Percentiles rank a stretch among this genome's conserved stretches.
These are phyloP conservation scores for Apiotrichum domesticum DNA, from an alignment of 1,284 basidiomycete species.

Conservation along the genomic window DNA sequence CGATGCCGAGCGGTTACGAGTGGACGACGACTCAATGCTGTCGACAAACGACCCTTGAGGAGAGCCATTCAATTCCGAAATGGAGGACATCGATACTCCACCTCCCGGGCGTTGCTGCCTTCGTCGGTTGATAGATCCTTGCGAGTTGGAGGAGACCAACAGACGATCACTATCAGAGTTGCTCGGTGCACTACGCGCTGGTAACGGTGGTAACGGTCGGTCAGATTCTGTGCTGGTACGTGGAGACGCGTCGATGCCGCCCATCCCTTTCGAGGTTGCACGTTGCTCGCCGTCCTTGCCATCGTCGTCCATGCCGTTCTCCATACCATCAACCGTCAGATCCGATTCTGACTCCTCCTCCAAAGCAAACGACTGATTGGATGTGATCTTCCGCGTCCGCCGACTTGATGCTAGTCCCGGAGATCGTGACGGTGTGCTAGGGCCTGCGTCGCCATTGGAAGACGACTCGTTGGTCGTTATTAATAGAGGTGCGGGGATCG, in stretches of 20 bases:
- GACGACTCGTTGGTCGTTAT: slow-evolving; percentile 1
- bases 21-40: slow-evolving; percentile 4
- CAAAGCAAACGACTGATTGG: slow-evolving; percentile 17
- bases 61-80: slow-evolving; percentile 13
- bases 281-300: background rate
- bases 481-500: slow-evolving; percentile 4
- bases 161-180: background rate
- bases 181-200: slow-evolving; percentile 1
- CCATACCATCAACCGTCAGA: too few species aligned
- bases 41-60: slow-evolving; percentile 4
- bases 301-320: slow-evolving; percentile 21
- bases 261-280: background rate
- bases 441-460: slow-evolving; percentile 6
- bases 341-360: too few species aligned
- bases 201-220: slow-evolving; percentile 24
- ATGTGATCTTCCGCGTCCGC: slow-evolving; percentile 1
- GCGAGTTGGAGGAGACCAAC: slow-evolving; percentile 32
- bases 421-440: slow-evolving; percentile 7
- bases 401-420: slow-evolving; percentile 4
- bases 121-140: slow-evolving; percentile 36
- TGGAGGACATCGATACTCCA: slow-evolving; percentile 13
- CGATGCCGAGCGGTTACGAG: slow-evolving; percentile 4
- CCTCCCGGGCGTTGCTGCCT: slow-evolving; percentile 15
- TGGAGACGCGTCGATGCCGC: slow-evolving; percentile 1
- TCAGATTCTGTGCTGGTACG: slow-evolving; percentile 6